Conservation (phyloP, 225 moss, liverwort and hornwort species). For the Anthoceros angustus region DNA sequence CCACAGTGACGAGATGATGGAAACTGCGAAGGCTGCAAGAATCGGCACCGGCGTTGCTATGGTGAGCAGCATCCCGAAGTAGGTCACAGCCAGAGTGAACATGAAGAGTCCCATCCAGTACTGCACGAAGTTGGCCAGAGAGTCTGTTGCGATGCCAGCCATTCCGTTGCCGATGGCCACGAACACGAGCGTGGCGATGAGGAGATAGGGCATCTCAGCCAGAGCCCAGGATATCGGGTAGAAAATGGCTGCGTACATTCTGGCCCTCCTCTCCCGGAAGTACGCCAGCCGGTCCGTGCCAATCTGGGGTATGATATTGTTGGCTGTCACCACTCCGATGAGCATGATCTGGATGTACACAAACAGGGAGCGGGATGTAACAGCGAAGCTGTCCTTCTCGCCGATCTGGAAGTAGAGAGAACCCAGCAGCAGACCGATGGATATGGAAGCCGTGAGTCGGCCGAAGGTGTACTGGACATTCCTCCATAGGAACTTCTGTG, state of each 20-base stretch:
- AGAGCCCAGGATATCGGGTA: conserved; percentile 22
- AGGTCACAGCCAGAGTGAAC: conserved; percentile 13
- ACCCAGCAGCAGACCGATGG: conserved; percentile 11
- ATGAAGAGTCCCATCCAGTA: conserved; percentile 17
- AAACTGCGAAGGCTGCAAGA: conserved; percentile 15
- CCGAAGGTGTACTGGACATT: conserved; percentile 20
- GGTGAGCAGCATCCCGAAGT: conserved; percentile 15
- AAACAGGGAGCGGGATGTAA: conserved; percentile 16
- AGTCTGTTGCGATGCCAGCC: conserved; percentile 10
- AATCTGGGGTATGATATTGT: conserved; percentile 19
- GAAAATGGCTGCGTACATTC: conserved; percentile 17
- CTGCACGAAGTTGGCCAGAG: conserved; percentile 2
- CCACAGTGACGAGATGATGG: conserved; percentile 13
- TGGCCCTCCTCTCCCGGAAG: conserved; percentile 16
- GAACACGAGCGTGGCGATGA: conserved; percentile 10
- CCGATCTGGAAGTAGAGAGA: conserved; percentile 11
- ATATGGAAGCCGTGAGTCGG: conserved; percentile 6
- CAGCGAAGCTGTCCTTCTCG: not conserved
- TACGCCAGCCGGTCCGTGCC: conserved; percentile 20
- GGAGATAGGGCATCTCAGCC: conserved; percentile 15
- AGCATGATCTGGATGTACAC: conserved; percentile 19
- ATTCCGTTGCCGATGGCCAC: conserved; percentile 14
- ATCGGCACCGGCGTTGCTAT: conserved; percentile 16
- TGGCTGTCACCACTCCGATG: conserved; percentile 14
- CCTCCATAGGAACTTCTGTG: conserved; percentile 15